Conservation (phyloP, 257 asterid genomes). For the Salvia hispanica region DNA sequence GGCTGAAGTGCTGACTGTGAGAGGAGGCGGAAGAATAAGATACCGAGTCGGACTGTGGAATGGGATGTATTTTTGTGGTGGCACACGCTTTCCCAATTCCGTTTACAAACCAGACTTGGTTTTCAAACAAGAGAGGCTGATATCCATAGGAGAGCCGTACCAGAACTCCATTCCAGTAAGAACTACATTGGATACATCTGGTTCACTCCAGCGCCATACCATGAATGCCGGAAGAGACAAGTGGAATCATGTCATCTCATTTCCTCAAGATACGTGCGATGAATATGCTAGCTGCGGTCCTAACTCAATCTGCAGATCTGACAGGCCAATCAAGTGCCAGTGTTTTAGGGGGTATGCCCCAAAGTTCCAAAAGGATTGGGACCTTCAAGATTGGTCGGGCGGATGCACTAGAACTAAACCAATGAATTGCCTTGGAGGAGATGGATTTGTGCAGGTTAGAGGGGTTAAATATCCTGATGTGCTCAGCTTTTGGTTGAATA, state of each 20-base stretch:
- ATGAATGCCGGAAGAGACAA: constrained; percentile 31
- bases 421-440: constrained; percentile 27
- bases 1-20: constrained; percentile 24
- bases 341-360: constrained; percentile 39
- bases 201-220: not conserved
- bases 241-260: constrained; percentile 17
- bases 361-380: constrained; percentile 23
- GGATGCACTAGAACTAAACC: constrained; percentile 36
- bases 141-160: constrained; percentile 12
- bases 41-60: constrained; percentile 42
- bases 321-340: constrained; percentile 8
- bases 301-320: constrained; percentile 31
- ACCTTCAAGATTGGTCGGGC: constrained; percentile 32
- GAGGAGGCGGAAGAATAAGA: not conserved
- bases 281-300: constrained; percentile 41
- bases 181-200: constrained; percentile 23
- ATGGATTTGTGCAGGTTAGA: constrained; percentile 32
- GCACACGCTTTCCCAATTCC: constrained; percentile 10
- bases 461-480: constrained; percentile 38
- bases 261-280: constrained; percentile 29
- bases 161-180: constrained; percentile 19
- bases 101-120: not conserved
- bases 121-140: constrained; percentile 19
- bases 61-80: constrained; percentile 36
- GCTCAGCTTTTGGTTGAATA: constrained; percentile 25